Evolutionary conservation across 1,284 basidiomycete species (phyloP).

Genomic region (Cryptococcus hybrid): DNA sequence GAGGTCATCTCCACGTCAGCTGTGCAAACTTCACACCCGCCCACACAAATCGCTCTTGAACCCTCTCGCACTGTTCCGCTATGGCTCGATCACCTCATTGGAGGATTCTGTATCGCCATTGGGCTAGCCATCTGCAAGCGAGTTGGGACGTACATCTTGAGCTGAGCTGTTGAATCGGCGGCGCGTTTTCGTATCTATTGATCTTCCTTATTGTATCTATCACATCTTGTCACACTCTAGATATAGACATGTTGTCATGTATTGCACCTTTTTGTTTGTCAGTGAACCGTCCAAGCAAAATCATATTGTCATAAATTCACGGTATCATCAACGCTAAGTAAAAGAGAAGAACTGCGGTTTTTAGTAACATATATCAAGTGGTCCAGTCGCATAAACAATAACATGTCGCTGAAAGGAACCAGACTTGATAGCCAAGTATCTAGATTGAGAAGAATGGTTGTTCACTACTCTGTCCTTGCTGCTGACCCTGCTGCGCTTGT

Average conservation of each 20-base stretch:
- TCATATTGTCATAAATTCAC: no score
- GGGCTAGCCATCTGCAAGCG: neutral
- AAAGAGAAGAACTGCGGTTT: no score
- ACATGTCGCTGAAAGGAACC: no score
- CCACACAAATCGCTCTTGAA: neutral
- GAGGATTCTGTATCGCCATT: neutral
- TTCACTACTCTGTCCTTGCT: constrained; percentile 53
- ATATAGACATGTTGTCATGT: no score
- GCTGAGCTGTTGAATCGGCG: neutral
- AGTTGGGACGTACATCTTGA: constrained; percentile 1
- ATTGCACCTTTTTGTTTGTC: no score
- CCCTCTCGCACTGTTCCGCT: neutral
- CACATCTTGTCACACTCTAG: no score
- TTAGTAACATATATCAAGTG: no score
- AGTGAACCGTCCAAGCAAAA: neutral
- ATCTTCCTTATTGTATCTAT: no score
- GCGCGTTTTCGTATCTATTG: no score
- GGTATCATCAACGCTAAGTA: no score
- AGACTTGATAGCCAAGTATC: neutral
- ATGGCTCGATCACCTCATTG: constrained; percentile 4
- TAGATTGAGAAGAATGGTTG: constrained; percentile 82
- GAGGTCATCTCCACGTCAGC: neutral
- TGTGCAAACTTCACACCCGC: neutral
- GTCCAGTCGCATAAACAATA: no score
- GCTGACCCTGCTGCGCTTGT: constrained; percentile 57